Evolutionary conservation across 2,329 filamentous ascomycete species (phyloP).

Genomic region (Pseudogymnoascus sp.): DNA sequence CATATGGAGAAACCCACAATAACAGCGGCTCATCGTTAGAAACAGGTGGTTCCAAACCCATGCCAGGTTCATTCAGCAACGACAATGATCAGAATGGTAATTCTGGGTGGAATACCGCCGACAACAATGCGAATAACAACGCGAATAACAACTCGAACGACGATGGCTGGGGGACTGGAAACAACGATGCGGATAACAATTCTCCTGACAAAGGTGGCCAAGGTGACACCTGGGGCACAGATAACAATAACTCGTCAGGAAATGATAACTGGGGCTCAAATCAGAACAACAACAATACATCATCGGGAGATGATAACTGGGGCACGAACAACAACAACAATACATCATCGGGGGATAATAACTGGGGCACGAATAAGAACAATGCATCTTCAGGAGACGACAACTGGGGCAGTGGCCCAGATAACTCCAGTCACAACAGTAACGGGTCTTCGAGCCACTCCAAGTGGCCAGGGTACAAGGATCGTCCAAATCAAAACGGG

Average conservation of each 20-base stretch:
- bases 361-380: conserved; percentile 8
- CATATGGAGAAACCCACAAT: background rate
- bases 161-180: conserved; percentile 13
- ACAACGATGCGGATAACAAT: background rate
- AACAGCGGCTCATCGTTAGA: background rate
- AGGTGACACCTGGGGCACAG: background rate
- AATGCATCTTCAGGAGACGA: conserved; percentile 9
- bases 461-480: background rate
- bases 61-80: conserved; percentile 10
- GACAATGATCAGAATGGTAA: conserved; percentile 7
- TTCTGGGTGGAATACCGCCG: conserved; percentile 3
- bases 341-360: conserved; percentile 6
- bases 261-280: conserved; percentile 12
- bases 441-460: conserved; percentile 12
- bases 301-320: background rate
- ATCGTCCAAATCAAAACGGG: conserved; percentile 5
- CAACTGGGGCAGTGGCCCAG: conserved; percentile 4
- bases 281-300: conserved; percentile 11
- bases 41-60: conserved; percentile 8
- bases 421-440: background rate
- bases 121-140: conserved; percentile 11
- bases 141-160: conserved; percentile 10
- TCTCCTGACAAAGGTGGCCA: background rate
- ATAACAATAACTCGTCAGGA: conserved; percentile 12
- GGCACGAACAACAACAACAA: conserved; percentile 13